Evolutionary conservation across 177 flowering plant genomes (phyloP).

Genomic region (Tripterygium wilfordii): DNA sequence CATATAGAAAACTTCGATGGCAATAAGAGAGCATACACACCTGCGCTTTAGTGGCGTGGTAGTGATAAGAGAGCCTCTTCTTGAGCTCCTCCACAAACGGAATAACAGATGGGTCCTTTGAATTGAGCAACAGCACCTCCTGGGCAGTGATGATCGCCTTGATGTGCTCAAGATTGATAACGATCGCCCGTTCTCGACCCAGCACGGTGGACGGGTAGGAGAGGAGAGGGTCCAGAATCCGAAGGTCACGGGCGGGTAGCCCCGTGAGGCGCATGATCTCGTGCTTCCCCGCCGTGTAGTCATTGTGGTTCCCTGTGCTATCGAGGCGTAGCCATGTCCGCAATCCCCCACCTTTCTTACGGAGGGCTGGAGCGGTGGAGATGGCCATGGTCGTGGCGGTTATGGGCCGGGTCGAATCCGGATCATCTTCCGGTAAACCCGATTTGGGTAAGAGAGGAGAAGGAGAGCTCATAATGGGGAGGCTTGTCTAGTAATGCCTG

Average conservation of each 20-base stretch:
- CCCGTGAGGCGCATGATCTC: slow-evolving; percentile 91
- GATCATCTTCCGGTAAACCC: no score
- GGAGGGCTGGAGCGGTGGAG: no score
- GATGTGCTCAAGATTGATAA: slow-evolving; percentile 92
- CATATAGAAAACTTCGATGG: neutral
- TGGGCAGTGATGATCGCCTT: slow-evolving; percentile 92
- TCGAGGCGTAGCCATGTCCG: slow-evolving; percentile 72
- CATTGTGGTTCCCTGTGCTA: slow-evolving; percentile 61
- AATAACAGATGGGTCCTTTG: slow-evolving; percentile 63
- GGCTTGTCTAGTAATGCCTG: no score
- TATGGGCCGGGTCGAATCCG: no score
- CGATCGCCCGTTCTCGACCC: slow-evolving; percentile 85
- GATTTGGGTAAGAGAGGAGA: no score
- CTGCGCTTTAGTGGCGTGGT: slow-evolving; percentile 51
- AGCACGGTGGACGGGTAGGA: slow-evolving; percentile 85
- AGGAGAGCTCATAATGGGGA: no score
- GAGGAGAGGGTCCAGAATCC: slow-evolving; percentile 80
- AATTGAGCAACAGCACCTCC: slow-evolving; percentile 72
- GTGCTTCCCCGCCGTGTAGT: slow-evolving; percentile 84
- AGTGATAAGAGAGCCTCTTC: slow-evolving; percentile 44
- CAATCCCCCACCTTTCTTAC: slow-evolving; percentile 66
- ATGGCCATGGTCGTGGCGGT: no score
- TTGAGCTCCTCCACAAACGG: slow-evolving; percentile 83
- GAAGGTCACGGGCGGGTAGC: slow-evolving; percentile 85
- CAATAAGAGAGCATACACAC: slow-evolving; percentile 16